Conservation (phyloP, 2,329 filamentous ascomycete genomes). For the Chaetomium olivaceum region DNA sequence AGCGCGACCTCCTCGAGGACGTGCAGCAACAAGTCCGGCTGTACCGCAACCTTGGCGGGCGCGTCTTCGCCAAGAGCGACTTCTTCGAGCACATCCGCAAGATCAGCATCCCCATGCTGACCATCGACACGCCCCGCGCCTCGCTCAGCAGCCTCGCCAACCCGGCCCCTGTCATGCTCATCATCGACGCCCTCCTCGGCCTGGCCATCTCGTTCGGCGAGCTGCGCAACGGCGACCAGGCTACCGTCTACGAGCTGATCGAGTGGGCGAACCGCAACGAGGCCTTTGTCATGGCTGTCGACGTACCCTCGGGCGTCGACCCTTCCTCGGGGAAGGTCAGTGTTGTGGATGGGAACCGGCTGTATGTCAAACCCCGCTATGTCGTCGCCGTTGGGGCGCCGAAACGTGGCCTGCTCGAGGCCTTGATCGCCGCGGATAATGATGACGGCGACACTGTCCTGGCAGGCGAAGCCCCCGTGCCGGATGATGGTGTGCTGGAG, state of each 20-base stretch:
- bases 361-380: slow-evolving; percentile 79
- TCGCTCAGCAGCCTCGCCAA: slow-evolving; percentile 47
- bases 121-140: slow-evolving; percentile 40
- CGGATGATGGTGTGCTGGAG: slow-evolving; percentile 48
- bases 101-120: slow-evolving; percentile 42
- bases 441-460: slow-evolving; percentile 43
- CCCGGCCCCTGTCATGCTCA: slow-evolving; percentile 70
- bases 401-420: slow-evolving; percentile 79
- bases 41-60: slow-evolving; percentile 80
- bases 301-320: slow-evolving; percentile 86
- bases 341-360: slow-evolving; percentile 69
- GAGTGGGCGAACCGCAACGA: slow-evolving; percentile 91
- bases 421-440: slow-evolving; percentile 61
- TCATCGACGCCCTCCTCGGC: slow-evolving; percentile 86
- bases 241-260: slow-evolving; percentile 83
- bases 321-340: slow-evolving; percentile 69
- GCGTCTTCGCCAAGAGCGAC: slow-evolving; percentile 62
- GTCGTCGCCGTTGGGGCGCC: slow-evolving; percentile 86
- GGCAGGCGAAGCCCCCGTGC: slow-evolving; percentile 35
- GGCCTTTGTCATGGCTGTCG: slow-evolving; percentile 80
- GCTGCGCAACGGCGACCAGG: slow-evolving; percentile 77
- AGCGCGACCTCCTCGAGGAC: slow-evolving; percentile 76
- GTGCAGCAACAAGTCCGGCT: slow-evolving; percentile 80
- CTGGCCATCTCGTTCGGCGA: slow-evolving; percentile 88
- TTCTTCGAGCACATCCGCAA: slow-evolving; percentile 62